Base-by-base conservation (phyloP, 2,329 filamentous ascomycete species). In the Dactylellina parvicollis region DNA sequence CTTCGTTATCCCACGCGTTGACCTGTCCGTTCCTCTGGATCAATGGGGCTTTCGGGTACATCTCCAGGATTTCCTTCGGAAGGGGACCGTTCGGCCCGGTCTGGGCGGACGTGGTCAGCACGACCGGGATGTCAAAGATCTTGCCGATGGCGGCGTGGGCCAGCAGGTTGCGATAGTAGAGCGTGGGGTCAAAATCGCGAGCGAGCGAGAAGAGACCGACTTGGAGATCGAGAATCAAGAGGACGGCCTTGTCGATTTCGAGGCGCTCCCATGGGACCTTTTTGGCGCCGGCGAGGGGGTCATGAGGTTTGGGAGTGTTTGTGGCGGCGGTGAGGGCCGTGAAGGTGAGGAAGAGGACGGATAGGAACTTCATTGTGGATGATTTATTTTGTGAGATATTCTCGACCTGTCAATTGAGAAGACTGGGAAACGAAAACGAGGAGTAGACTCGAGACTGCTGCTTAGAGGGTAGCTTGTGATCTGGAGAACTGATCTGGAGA, bases 1-100 rank as follows among this genome's bases (percentile, higher is more conserved):
- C 86, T 1, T 84, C 76, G 76, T 91, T 92, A 78, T 92, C 90
- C 90, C 89, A 92, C 1, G 90, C 90, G 78, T 92, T 86, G 77
- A 92, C 89, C 78, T 92, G 88, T 38, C 90, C 90, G 73, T 89
- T 84, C 34, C 90, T 87, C 76, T 85, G 83, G 78, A 92, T 86
- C 9, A 91, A 81, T 0, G 90, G 86, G 0, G 88, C 86, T 47
- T 86, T 81, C 24, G 90, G 90, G 78, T 90, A 88, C 85, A 88
- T 85, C 10, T 87, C 83, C 3, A 86, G 79, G 74, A 92, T 89
- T 77, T 91, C 90, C 77, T 88, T 86, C 8, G 89, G 87, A 0
- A 92, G 81, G 0, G 85, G 87, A 1, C 90, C 90, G 79, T 92
- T 92, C 52, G 90, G 89, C 2, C 90, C 89, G 42, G 80, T 81